Base-by-base conservation (phyloP, 2,329 filamentous ascomycete genomes). In the Escovopsis sp. region DNA sequence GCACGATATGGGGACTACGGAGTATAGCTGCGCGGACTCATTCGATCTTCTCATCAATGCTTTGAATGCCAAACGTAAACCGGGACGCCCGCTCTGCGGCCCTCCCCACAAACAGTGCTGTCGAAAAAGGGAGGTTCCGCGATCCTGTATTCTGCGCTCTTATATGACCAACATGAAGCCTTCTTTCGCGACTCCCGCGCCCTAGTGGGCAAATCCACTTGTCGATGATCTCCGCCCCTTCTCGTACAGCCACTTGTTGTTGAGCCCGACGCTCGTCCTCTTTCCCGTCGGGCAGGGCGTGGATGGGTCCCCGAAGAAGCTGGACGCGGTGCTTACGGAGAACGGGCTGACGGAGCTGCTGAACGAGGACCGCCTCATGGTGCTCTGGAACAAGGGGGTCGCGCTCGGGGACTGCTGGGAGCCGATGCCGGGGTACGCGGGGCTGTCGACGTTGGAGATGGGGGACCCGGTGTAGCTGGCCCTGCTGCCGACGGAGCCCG, bases 201-300 rank as follows among this genome's bases (percentile, higher is more conserved):
- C 27, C 56, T 35, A 63, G 38, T 59, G 54, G 39, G 55, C 50
- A 60, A 64, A 68, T 29, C 60, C 54, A 42, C 58, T 67, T 10
- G 66, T 58, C 40, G 70, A 67, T 50, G 71, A 64, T 57, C 77
- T 58, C 57, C 78, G 66, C 52, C 83, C 81, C 62, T 79, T 84
- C 61, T 95, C 86, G 56, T 94, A 96, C 45, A 95, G 62, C 89
- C 89, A 96, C 64, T 91, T 94, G 65, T 79, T 94, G 61, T 89
- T 95, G 55, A 95, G 56, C 1, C 79, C 78, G 40, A 93, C 76
- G 49, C 76, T 87, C 35, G 80, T 79, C 43, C 77, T 73, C 64
- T 82, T 86, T 6, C 68, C 63, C 6, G 64, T 64, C 1, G 84
- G 83, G 48, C 79, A 88, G 1, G 84, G 83, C 14, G 81, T 80